Percentiles rank a stretch among this genome's conserved stretches.
Evolutionary conservation across 345 rosid genomes (phyloP).

Genomic region (Eucalyptus microcorys): DNA sequence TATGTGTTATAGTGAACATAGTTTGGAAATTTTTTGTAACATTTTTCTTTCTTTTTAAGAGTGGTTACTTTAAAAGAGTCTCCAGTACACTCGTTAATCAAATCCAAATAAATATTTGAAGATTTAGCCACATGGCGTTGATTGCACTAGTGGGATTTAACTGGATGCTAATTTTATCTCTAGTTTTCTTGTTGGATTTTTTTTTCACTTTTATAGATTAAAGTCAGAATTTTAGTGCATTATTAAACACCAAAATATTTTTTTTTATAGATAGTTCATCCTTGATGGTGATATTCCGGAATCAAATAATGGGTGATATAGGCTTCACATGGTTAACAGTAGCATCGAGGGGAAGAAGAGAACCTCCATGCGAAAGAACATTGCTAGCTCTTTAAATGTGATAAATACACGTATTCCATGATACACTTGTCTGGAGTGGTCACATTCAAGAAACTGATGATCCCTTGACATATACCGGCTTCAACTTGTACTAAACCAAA

Average conservation of each 20-base stretch:
- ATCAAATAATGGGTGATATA: not conserved
- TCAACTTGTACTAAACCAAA: not conserved
- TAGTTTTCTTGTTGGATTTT: not conserved
- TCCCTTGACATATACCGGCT: not conserved
- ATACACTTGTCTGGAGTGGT: not conserved
- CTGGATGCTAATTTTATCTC: not conserved
- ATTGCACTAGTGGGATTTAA: not conserved
- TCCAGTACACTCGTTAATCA: not conserved
- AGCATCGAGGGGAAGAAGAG: not conserved
- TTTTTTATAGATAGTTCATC: not conserved
- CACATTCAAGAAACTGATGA: not conserved
- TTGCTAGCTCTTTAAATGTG: not conserved
- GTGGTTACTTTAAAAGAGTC: not conserved
- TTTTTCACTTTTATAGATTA: not conserved
- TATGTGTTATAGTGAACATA: not conserved
- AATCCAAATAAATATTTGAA: not conserved
- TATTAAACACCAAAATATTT: not conserved
- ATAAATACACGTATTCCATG: not conserved
- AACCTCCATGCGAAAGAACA: not conserved
- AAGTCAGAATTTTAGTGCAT: not conserved
- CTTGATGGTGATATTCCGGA: not conserved
- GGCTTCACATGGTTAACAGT: not conserved
- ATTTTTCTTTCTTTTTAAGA: not conserved
- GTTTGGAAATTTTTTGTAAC: not conserved
- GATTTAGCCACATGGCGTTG: not conserved